Percentiles rank a stretch among this genome's conserved stretches.
These are phyloP conservation scores for Linanthus parryae DNA, from an alignment of 148 eudicot species.

Conservation along the genomic window DNA sequence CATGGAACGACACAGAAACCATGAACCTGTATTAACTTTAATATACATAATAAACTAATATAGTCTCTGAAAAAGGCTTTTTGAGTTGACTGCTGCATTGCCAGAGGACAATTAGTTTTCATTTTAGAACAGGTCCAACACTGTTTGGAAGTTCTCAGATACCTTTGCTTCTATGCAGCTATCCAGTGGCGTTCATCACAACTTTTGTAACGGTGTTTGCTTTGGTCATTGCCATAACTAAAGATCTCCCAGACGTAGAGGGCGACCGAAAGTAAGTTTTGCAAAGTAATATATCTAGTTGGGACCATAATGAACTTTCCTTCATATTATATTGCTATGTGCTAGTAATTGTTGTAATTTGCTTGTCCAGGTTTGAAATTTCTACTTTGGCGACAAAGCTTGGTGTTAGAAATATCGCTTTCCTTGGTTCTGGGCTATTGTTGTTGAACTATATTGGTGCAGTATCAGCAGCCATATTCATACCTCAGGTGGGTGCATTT, in stretches of 20 bases:
- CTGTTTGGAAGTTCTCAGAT: no score
- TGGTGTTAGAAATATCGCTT: slow-evolving; percentile 89
- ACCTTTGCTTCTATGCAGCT: slow-evolving; percentile 44
- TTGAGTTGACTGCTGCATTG: neutral
- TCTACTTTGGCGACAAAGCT: slow-evolving; percentile 95
- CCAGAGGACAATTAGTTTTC: neutral
- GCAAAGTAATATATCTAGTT: no score
- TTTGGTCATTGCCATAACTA: slow-evolving; percentile 95
- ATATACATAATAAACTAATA: no score
- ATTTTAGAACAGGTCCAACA: no score
- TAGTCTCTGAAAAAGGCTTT: slow-evolving; percentile 4
- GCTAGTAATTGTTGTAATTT: slow-evolving; percentile 5
- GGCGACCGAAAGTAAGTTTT: slow-evolving; percentile 99
- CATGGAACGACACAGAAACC: no score
- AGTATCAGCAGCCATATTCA: slow-evolving; percentile 55
- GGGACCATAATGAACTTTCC: no score
- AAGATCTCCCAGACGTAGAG: slow-evolving; percentile 99
- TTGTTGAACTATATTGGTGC: slow-evolving; percentile 81
- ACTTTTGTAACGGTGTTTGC: slow-evolving; percentile 90
- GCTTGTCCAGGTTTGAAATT: slow-evolving; percentile 63
- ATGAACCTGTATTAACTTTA: no score
- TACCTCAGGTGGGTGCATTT: slow-evolving; percentile 58
- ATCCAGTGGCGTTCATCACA: slow-evolving; percentile 92
- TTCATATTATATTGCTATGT: neutral
- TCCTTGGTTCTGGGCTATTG: slow-evolving; percentile 91